Conservation (phyloP, 441 rosid species). For the Erodium texanum region DNA sequence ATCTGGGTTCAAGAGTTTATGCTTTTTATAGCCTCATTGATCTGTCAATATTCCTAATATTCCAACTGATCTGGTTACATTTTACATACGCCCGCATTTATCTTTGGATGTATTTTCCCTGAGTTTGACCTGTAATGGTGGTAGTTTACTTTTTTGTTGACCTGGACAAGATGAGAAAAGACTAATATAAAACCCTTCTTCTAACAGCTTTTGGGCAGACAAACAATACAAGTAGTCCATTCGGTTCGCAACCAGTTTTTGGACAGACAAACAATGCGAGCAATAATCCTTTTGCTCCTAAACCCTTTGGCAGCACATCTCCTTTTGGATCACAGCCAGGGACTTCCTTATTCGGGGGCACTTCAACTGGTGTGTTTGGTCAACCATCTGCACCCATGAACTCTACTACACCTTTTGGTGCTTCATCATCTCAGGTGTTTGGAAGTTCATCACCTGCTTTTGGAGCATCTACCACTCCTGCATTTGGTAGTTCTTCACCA, state of each 20-base stretch:
- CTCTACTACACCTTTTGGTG: conserved; percentile 59
- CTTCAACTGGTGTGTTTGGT: conserved; percentile 90
- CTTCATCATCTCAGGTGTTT: conserved; percentile 61
- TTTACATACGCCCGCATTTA: neutral
- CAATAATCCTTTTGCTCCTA: conserved; percentile 67
- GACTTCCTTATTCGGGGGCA: conserved; percentile 68
- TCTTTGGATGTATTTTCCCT: neutral
- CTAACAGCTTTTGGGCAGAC: conserved; percentile 46
- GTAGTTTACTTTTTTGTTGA: neutral
- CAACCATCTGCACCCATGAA: conserved; percentile 36
- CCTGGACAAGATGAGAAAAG: neutral
- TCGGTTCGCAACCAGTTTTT: neutral
- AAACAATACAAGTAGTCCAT: conserved; percentile 1
- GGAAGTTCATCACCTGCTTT: conserved; percentile 57
- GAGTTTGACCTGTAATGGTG: neutral
- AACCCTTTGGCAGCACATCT: conserved; percentile 58
- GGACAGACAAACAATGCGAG: conserved; percentile 63
- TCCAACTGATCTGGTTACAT: neutral
- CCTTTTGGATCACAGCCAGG: conserved; percentile 78
- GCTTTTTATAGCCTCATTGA: neutral
- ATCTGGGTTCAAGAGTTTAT: neutral
- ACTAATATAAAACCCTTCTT: neutral
- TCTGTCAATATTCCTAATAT: neutral
- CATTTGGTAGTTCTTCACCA: conserved; percentile 47
- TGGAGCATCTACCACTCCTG: conserved; percentile 51